Conservation (phyloP, 2,329 filamentous ascomycete species). For the Alternaria angustiovoidea region DNA sequence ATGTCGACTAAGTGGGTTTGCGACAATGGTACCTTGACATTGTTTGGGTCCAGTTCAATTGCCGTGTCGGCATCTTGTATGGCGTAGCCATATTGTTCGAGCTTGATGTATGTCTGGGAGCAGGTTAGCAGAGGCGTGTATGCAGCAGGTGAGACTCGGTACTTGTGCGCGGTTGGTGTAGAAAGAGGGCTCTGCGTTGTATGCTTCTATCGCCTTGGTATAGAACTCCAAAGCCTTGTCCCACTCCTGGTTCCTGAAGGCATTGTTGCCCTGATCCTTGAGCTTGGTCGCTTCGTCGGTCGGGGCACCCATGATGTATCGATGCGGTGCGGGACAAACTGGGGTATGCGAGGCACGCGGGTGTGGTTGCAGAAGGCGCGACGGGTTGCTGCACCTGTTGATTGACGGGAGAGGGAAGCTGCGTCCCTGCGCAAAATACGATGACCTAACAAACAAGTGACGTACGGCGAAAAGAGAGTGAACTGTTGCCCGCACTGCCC, state of each 20-base stretch:
- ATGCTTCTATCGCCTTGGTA: conserved; percentile 82
- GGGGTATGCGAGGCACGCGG: conserved; percentile 20
- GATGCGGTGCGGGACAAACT: conserved; percentile 20
- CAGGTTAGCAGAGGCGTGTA: conserved; percentile 31
- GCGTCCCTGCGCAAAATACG: conserved; percentile 8
- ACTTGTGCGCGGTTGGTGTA: conserved; percentile 96
- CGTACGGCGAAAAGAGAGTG: conserved; percentile 18
- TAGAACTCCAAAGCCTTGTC: conserved; percentile 82
- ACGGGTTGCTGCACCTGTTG: conserved; percentile 20
- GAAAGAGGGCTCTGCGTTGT: conserved; percentile 86
- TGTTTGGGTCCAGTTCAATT: conserved; percentile 84
- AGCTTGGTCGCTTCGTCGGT: conserved; percentile 78
- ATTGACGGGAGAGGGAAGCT: conserved; percentile 9
- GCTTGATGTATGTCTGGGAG: conserved; percentile 85
- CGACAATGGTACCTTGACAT: conserved; percentile 77
- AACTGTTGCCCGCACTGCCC: conserved; percentile 17
- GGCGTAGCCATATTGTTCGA: conserved; percentile 93
- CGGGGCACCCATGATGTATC: conserved; percentile 47
- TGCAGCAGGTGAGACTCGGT: conserved; percentile 42
- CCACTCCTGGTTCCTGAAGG: conserved; percentile 90
- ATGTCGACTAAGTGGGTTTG: background rate
- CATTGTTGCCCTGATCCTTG: conserved; percentile 95
- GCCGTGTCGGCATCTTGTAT: conserved; percentile 90
- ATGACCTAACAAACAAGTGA: conserved; percentile 12
- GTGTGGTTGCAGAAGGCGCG: conserved; percentile 27